Conservation (phyloP, 352 stramenopile species). For the Phytophthora hybrid region DNA sequence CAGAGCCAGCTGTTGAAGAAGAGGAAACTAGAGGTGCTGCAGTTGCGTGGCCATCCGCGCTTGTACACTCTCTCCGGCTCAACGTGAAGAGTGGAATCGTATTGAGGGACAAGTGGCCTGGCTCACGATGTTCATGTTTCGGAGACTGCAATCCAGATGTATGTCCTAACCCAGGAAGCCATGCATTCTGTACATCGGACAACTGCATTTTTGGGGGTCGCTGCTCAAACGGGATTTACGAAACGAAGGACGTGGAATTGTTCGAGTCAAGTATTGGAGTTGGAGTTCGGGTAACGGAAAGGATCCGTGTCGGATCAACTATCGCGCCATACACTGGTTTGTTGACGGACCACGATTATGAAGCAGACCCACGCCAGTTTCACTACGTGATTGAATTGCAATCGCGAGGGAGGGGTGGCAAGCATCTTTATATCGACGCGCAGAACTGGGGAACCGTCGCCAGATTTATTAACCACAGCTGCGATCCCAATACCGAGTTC, state of each 20-base stretch:
- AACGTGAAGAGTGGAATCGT: neutral
- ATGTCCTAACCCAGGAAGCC: neutral
- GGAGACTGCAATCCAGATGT: neutral
- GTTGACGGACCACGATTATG: neutral
- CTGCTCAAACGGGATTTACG: neutral
- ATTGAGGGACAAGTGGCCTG: neutral
- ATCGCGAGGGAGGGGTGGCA: neutral
- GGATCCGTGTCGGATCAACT: neutral
- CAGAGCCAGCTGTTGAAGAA: neutral
- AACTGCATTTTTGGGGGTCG: neutral
- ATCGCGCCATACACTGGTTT: conserved; percentile 4
- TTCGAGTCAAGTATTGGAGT: neutral
- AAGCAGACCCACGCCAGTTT: neutral
- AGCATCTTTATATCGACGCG: conserved; percentile 3
- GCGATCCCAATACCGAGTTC: neutral
- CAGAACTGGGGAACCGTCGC: conserved; percentile 1
- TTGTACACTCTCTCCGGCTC: neutral
- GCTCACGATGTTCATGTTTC: neutral
- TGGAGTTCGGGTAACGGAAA: neutral
- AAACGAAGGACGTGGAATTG: neutral
- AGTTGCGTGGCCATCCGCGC: neutral
- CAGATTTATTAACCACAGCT: neutral
- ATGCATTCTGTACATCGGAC: neutral
- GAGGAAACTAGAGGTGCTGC: neutral
- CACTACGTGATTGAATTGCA: neutral